Conservation (phyloP, 2,329 filamentous ascomycete species). For the Claviceps arundinis region DNA sequence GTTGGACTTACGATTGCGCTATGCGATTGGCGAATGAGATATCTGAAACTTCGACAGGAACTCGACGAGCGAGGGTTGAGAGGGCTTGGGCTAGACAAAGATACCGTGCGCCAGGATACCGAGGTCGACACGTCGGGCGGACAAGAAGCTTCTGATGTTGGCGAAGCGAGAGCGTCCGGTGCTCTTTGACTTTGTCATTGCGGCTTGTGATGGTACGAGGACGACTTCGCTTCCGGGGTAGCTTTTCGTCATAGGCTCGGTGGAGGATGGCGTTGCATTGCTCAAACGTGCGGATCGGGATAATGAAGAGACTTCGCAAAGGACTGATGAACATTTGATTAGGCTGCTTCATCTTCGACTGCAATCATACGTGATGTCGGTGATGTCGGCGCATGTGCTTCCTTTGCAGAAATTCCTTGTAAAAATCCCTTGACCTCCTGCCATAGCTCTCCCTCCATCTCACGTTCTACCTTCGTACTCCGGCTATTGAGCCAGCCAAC, state of each 20-base stretch:
- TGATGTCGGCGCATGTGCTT: conserved; percentile 4
- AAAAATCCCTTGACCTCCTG: conserved; percentile 25
- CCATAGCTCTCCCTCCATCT: conserved; percentile 77
- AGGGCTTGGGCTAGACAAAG: conserved; percentile 1
- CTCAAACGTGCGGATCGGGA: background rate
- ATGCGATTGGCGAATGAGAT: conserved; percentile 7
- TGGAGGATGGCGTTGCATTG: background rate
- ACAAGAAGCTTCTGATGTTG: background rate
- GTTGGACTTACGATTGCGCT: conserved; percentile 5
- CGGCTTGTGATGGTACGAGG: background rate
- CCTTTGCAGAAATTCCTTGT: conserved; percentile 23
- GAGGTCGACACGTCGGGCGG: background rate
- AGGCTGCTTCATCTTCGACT: background rate
- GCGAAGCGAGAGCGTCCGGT: conserved; percentile 3
- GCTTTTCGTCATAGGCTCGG: background rate
- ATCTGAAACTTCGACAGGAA: conserved; percentile 4
- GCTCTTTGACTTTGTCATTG: conserved; percentile 1
- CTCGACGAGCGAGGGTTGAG: conserved; percentile 4
- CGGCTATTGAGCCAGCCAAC: conserved; percentile 83
- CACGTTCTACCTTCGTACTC: conserved; percentile 65
- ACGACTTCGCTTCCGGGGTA: background rate
- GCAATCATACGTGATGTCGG: background rate
- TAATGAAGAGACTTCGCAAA: background rate
- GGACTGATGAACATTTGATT: background rate
- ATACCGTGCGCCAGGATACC: background rate